Evolutionary conservation across 2,329 filamentous ascomycete genomes (phyloP).

Genomic region (Aspergillus pseudoviridinutans): DNA sequence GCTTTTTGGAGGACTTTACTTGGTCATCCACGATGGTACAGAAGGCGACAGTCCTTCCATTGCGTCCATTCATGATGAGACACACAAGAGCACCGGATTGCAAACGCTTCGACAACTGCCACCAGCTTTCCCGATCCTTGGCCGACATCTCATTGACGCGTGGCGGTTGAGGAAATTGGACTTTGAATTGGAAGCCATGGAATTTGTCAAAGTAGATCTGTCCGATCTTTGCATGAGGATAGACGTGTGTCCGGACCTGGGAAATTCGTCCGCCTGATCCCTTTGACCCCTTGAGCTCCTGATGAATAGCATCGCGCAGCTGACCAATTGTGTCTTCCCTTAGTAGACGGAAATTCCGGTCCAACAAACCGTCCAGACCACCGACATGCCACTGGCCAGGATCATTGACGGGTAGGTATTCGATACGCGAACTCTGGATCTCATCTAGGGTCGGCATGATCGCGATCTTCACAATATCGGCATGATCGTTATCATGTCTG

Average conservation of each 20-base stretch:
- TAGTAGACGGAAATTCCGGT: constrained; percentile 36
- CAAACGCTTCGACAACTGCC: constrained; percentile 27
- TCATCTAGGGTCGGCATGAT: constrained; percentile 37
- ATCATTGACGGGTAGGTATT: constrained; percentile 33
- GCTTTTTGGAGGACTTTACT: constrained; percentile 12
- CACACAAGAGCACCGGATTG: constrained; percentile 27
- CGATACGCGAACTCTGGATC: constrained; percentile 22
- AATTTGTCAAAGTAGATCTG: constrained; percentile 15
- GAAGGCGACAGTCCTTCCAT: constrained; percentile 18
- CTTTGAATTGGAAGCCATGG: constrained; percentile 16
- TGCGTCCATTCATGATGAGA: constrained; percentile 12
- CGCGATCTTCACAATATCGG: constrained; percentile 28
- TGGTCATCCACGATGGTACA: constrained; percentile 17
- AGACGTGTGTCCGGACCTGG: constrained; percentile 3
- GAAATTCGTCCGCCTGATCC: constrained; percentile 3
- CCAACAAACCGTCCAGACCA: constrained; percentile 27
- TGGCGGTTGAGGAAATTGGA: constrained; percentile 22
- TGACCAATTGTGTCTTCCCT: constrained; percentile 33
- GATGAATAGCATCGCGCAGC: constrained; percentile 28
- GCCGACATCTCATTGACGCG: constrained; percentile 6
- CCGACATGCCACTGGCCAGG: constrained; percentile 24
- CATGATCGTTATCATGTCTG: constrained; percentile 37
- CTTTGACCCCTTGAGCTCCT: constrained; percentile 4
- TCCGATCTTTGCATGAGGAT: constrained; percentile 2
- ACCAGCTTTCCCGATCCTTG: constrained; percentile 23